Conservation (phyloP, 2,329 filamentous ascomycete species). For the Pseudopithomyces maydicus region DNA sequence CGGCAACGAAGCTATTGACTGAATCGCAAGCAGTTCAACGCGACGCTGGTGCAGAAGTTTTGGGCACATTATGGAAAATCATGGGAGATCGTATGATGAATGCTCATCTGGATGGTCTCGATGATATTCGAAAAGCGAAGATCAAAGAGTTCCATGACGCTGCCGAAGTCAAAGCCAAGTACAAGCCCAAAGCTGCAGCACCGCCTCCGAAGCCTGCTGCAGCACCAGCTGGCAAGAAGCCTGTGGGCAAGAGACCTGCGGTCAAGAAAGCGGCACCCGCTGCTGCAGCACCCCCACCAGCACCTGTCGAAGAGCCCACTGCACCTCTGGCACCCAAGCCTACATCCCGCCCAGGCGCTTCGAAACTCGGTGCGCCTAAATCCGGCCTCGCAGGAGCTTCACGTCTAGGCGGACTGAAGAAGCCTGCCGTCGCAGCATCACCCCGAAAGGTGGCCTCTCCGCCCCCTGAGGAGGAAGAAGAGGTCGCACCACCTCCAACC, state of each 20-base stretch:
- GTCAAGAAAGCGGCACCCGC: constrained; percentile 58
- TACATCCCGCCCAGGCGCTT: constrained; percentile 55
- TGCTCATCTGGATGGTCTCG: constrained; percentile 84
- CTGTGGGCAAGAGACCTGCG: constrained; percentile 57
- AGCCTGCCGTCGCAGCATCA: constrained; percentile 40
- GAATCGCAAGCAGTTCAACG: constrained; percentile 86
- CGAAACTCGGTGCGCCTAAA: constrained; percentile 49
- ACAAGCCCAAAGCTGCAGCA: constrained; percentile 80
- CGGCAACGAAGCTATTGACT: constrained; percentile 83
- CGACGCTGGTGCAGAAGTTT: constrained; percentile 86
- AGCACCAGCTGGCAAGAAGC: constrained; percentile 50
- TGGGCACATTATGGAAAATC: constrained; percentile 98
- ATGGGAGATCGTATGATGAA: constrained; percentile 96
- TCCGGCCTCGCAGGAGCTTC: constrained; percentile 43
- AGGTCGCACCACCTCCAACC: constrained; percentile 50
- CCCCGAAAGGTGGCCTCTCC: constrained; percentile 50
- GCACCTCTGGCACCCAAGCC: constrained; percentile 64
- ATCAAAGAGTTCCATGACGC: constrained; percentile 89
- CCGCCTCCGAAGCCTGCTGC: constrained; percentile 63
- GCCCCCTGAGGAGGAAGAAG: constrained; percentile 58
- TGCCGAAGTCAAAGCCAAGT: constrained; percentile 85
- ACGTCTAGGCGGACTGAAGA: constrained; percentile 49
- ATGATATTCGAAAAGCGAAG: constrained; percentile 94
- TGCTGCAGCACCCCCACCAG: constrained; percentile 43
- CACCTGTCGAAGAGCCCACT: constrained; percentile 51